A percentile compares a stretch with the other conserved stretches of the same genome.
Evolutionary conservation across 2,329 filamentous ascomycete genomes (phyloP).

Genomic region (Verticillium albo-atrum): DNA sequence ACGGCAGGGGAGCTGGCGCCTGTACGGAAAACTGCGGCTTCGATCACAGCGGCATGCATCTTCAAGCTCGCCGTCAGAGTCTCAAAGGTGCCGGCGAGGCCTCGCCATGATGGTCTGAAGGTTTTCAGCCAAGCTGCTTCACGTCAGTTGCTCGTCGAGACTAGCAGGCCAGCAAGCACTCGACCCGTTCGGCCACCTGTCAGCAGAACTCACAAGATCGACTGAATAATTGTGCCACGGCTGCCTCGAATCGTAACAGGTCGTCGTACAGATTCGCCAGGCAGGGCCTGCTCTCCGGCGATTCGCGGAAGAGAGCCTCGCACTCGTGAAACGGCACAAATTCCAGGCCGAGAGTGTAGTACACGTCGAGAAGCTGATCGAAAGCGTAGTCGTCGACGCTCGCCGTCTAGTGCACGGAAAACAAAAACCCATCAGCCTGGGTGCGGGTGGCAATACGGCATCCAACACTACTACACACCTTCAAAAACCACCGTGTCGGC

Average conservation of each 20-base stretch:
- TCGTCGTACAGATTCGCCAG: conserved; percentile 7
- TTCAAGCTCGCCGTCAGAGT: background rate
- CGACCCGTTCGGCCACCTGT: background rate
- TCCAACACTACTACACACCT: too few species aligned
- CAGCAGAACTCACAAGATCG: conserved; percentile 2
- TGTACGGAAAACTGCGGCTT: background rate
- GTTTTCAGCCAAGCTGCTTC: conserved; percentile 1
- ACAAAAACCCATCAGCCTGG: background rate
- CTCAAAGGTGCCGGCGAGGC: background rate
- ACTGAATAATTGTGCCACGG: conserved; percentile 6
- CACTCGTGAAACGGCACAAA: conserved; percentile 1
- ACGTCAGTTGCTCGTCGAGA: background rate
- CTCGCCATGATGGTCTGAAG: background rate
- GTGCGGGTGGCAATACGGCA: too few species aligned
- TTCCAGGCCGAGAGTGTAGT: conserved; percentile 4
- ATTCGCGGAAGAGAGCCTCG: background rate
- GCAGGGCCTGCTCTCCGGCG: background rate
- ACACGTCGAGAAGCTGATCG: conserved; percentile 10
- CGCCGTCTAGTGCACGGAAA: background rate
- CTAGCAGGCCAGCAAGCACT: background rate
- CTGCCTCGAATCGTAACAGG: conserved; percentile 1
- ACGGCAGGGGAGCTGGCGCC: background rate
- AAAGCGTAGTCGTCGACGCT: conserved; percentile 6
- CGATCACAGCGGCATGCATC: background rate
- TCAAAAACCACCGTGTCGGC: conserved; percentile 17